Evolutionary conservation across 75 land plant genomes (phyloP).

Genomic region (Picea glauca): DNA sequence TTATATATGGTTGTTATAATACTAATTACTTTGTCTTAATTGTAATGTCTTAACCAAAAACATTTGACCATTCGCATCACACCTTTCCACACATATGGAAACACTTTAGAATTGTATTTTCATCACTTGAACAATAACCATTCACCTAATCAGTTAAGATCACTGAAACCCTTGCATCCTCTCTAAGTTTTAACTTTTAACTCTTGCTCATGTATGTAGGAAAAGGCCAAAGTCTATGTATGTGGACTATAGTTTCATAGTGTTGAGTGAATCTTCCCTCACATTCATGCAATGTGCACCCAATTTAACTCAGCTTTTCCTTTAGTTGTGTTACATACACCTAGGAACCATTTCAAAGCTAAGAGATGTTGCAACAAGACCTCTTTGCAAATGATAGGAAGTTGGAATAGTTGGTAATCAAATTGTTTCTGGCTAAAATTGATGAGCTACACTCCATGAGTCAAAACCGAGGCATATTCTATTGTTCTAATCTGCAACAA

Average conservation of each 20-base stretch:
- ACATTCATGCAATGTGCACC: not conserved
- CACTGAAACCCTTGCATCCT: too few species aligned
- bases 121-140: too few species aligned
- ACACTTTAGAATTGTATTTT: not conserved
- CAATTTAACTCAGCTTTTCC: not conserved
- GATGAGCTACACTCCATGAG: not conserved
- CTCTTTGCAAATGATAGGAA: not conserved
- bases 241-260: not conserved
- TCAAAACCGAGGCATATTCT: not conserved
- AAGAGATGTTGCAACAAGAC: not conserved
- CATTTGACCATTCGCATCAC: not conserved
- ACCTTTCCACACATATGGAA: not conserved
- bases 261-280: not conserved
- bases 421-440: too few species aligned
- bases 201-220: not conserved
- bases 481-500: not conserved
- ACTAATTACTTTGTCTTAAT: not conserved
- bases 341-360: not conserved
- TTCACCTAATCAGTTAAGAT: too few species aligned
- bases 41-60: not conserved
- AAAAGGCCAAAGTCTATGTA: not conserved
- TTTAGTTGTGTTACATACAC: not conserved
- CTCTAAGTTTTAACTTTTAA: not conserved
- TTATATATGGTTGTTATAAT: not conserved
- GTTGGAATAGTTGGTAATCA: not conserved